Percentiles rank a stretch among this genome's conserved stretches.
phyloP scores from a whole-genome alignment of 179 eudicot species.

The Corrigiola litoralis region DNA sequence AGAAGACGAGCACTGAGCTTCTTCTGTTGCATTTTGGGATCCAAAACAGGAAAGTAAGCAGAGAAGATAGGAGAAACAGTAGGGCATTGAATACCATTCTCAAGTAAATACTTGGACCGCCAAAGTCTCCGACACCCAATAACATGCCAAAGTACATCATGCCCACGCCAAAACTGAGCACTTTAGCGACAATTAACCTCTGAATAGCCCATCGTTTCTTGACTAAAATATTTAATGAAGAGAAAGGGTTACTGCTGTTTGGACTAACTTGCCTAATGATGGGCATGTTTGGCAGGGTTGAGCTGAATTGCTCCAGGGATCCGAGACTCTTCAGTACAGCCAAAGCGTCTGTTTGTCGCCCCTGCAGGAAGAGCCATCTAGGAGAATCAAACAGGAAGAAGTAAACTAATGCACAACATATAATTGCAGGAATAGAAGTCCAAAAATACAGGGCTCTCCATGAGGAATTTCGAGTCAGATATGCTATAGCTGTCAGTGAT shows the following conservation, averaged over 20 bases:
- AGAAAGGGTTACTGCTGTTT: constrained; percentile 7
- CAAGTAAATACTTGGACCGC: constrained; percentile 20
- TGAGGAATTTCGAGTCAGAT: constrained; percentile 13
- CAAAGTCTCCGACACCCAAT: constrained; percentile 28
- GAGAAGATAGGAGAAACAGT: constrained; percentile 15
- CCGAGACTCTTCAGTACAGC: constrained; percentile 11
- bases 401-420: constrained; percentile 2
- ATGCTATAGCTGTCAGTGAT: constrained; percentile 18
- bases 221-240: constrained; percentile 15
- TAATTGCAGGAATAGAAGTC: constrained; percentile 21
- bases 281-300: not conserved
- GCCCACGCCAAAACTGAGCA: constrained; percentile 29
- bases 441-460: constrained; percentile 25
- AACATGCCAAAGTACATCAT: constrained; percentile 28
- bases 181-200: constrained; percentile 15
- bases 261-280: not conserved
- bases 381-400: constrained; percentile 26
- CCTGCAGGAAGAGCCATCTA: constrained; percentile 23
- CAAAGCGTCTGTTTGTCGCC: constrained; percentile 16
- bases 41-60: constrained; percentile 24
- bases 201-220: constrained; percentile 24
- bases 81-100: constrained; percentile 19
- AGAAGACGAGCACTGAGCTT: constrained; percentile 23
- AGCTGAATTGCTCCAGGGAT: constrained; percentile 2
- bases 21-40: constrained; percentile 25